Percentiles rank a stretch among this genome's conserved stretches.
Evolutionary conservation across 306 rosid species (phyloP).

Genomic region (Datisca glomerata): DNA sequence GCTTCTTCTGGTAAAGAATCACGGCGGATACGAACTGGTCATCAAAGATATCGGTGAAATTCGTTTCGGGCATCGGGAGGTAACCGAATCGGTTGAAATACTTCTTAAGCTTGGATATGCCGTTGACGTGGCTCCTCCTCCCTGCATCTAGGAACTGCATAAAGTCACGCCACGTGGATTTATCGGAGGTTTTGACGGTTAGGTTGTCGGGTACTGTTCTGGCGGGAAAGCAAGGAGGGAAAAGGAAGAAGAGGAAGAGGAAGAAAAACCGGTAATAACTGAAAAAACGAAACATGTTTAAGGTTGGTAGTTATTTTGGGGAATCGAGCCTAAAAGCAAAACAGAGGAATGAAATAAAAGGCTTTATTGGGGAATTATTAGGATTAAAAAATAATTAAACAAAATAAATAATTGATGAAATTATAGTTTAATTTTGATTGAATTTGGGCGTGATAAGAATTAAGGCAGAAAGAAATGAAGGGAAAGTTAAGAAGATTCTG

Average conservation of each 20-base stretch:
- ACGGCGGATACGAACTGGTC: slow-evolving; percentile 49
- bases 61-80: slow-evolving; percentile 25
- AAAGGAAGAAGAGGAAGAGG: slow-evolving; percentile 25
- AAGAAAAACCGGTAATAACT: slow-evolving; percentile 12
- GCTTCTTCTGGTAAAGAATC: slow-evolving; percentile 46
- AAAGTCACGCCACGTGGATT: slow-evolving; percentile 67
- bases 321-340: background rate
- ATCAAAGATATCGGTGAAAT: slow-evolving; percentile 61
- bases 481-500: slow-evolving; percentile 57
- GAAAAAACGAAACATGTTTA: slow-evolving; percentile 34
- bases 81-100: slow-evolving; percentile 85
- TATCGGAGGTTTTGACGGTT: slow-evolving; percentile 25
- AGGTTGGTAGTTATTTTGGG: slow-evolving; percentile 20
- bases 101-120: slow-evolving; percentile 65
- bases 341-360: background rate
- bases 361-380: background rate
- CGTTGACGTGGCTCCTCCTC: slow-evolving; percentile 48
- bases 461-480: slow-evolving; percentile 6
- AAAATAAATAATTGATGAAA: slow-evolving; percentile 7
- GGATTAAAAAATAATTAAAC: slow-evolving; percentile 2
- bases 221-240: slow-evolving; percentile 54
- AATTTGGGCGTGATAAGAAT: slow-evolving; percentile 14
- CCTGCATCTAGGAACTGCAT: slow-evolving; percentile 53
- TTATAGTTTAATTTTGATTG: slow-evolving; percentile 15
- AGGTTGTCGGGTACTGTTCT: slow-evolving; percentile 30